Evolutionary conservation across 2,329 filamentous ascomycete genomes (phyloP).

Genomic region (Dactylellina haptotyla): DNA sequence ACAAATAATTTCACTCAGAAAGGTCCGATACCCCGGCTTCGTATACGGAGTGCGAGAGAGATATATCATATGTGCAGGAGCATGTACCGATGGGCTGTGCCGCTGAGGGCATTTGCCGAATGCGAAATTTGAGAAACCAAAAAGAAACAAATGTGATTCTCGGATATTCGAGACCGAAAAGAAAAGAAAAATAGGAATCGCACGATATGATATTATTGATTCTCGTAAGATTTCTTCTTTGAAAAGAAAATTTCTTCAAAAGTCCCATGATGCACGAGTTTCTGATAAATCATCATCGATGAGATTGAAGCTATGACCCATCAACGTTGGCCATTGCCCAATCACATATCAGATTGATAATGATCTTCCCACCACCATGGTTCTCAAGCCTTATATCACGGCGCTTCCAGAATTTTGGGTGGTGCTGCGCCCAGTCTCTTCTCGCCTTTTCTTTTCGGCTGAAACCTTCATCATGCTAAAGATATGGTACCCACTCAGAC

Average conservation of each 20-base stretch:
- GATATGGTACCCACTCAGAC: conserved; percentile 15
- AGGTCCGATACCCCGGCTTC: background rate
- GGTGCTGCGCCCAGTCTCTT: conserved; percentile 23
- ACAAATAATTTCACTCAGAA: background rate
- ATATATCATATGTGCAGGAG: no score
- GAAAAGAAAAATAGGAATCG: background rate
- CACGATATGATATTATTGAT: background rate
- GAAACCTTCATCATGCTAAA: conserved; percentile 20
- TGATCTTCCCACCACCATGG: conserved; percentile 53
- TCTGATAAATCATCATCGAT: conserved; percentile 15
- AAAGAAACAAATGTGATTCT: background rate
- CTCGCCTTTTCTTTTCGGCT: conserved; percentile 42
- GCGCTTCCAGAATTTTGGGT: conserved; percentile 51
- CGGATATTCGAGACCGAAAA: background rate
- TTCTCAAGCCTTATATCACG: conserved; percentile 39
- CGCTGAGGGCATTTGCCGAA: conserved; percentile 15
- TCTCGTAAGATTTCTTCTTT: background rate
- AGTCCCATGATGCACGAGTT: conserved; percentile 35
- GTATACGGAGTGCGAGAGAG: background rate
- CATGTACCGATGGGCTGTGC: conserved; percentile 14
- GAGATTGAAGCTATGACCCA: conserved; percentile 41
- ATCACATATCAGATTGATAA: conserved; percentile 33
- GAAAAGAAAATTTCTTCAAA: background rate
- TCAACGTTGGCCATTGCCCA: conserved; percentile 41
- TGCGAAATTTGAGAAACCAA: background rate